Base-by-base conservation (phyloP, 257 asterid species). In the Nicotiana attenuata region DNA sequence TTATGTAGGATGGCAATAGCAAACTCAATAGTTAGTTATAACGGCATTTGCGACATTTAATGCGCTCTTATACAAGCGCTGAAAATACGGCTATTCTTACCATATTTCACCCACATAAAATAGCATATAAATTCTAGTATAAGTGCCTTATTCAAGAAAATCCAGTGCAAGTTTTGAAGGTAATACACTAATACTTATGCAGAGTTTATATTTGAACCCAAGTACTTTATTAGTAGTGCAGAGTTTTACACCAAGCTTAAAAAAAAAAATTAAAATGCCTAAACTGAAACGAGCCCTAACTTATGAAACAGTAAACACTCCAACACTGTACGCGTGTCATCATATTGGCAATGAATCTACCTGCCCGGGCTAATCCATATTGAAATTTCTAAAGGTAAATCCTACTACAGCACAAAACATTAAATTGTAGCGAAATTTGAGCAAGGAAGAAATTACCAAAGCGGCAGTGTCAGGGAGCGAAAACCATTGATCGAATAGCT, bases 401-500 rank as follows among this genome's bases (percentile, higher is more conserved):
- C 57, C 57, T 5, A 69, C 77, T 24, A 26, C 69, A 26, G 19
- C 69, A 26, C 57, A 26, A 5, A 64, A 26, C 29, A 64, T 17
- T 24, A 82, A 52, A 83, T 61, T 50, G 63, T 4, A 0, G 16
- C 16, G 22, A n/a, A 59, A 55, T 45, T 22, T 11, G 17, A 71
- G n/a, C n/a, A 41, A 22, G 22, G 22, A 28, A 71, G 76, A 28
- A 41, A 81, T 89, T 92, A 96, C 99, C 98, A 91, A 76, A 41
- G 89, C 84, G 65, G 83, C 83, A 81, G 99, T 91, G 68, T 92
- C 99, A 31, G 97, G 91, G 57, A 96, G 95, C 52, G 97, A 93
- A 33, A 96, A 96, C 99, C 99, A 96, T 90, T 92, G 98, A 90
- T 94, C 97, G 35, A 88, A 96, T 45, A 96, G 97, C 88, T 89